phyloP scores from a whole-genome alignment of 176 grass and related monocot genomes.

The Oryza glumipatula region DNA sequence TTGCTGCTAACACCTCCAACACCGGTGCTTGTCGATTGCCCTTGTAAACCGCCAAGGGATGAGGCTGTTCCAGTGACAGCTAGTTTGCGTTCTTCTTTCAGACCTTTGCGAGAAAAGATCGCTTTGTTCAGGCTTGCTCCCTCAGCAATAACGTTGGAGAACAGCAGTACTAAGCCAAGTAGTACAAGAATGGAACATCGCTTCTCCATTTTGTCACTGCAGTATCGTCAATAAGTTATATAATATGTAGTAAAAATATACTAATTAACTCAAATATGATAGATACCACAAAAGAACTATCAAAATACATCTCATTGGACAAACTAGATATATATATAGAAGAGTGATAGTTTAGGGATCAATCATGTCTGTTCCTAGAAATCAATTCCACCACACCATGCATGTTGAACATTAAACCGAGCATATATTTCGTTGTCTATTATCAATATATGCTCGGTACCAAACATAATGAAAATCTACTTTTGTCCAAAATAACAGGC shows the following conservation, averaged over 20 bases:
- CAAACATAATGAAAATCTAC: too few species aligned
- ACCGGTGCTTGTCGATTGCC: background rate
- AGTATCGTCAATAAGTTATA: background rate
- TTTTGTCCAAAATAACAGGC: too few species aligned
- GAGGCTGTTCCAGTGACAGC: background rate
- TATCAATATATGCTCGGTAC: too few species aligned
- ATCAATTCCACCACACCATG: background rate
- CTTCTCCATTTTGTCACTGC: conserved; percentile 1
- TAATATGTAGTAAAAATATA: background rate
- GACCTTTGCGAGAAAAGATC: conserved; percentile 21
- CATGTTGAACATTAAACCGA: background rate
- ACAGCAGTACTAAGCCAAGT: conserved; percentile 6
- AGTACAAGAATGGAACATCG: background rate
- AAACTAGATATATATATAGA: background rate
- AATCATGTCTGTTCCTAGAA: background rate
- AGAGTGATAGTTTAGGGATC: background rate
- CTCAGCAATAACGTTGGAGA: conserved; percentile 17
- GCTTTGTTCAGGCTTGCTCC: background rate
- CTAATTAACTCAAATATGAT: background rate
- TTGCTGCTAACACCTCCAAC: background rate
- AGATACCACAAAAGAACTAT: background rate
- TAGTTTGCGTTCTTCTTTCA: conserved; percentile 32
- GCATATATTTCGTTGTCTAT: background rate
- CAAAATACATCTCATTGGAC: background rate
- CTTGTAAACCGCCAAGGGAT: background rate